Percentiles rank a stretch among this genome's conserved stretches.
Evolutionary conservation across 345 rosid species (phyloP).

Genomic region (Moricandia moricandioides): DNA sequence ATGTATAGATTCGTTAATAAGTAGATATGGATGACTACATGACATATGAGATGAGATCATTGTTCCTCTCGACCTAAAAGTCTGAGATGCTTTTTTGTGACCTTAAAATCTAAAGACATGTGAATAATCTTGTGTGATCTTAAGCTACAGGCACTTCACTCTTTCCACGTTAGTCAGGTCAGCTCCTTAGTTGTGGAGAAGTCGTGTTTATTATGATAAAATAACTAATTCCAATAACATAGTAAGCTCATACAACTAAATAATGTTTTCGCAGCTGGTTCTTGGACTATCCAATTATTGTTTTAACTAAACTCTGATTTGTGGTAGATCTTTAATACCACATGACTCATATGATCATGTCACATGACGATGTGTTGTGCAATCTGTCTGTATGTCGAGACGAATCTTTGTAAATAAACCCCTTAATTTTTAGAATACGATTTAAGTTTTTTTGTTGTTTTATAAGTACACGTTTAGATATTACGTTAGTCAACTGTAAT

Average conservation of each 20-base stretch:
- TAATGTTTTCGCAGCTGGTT: background rate
- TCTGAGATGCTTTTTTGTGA: no score
- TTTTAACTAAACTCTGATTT: background rate
- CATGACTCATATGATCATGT: slow-evolving; percentile 26
- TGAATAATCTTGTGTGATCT: no score
- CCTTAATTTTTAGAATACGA: background rate
- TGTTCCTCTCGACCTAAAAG: no score
- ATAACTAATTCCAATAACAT: no score
- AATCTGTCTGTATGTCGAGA: background rate
- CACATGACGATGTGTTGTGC: slow-evolving; percentile 18
- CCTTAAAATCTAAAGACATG: no score
- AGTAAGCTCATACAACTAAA: background rate
- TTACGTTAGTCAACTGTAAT: background rate
- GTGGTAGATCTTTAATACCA: slow-evolving; percentile 13
- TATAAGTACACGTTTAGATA: background rate
- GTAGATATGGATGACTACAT: no score
- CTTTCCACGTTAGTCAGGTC: no score
- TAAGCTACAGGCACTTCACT: no score
- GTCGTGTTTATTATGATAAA: no score
- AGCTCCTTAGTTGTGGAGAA: no score
- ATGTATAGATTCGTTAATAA: no score
- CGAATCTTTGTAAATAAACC: slow-evolving; percentile 25
- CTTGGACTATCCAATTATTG: background rate
- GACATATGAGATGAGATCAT: no score
- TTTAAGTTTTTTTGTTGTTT: background rate